Evolutionary conservation across 2,329 filamentous ascomycete genomes (phyloP), one percentile per base, ranked within the genome.

Genomic region (Colletotrichum spaethianum): DNA sequence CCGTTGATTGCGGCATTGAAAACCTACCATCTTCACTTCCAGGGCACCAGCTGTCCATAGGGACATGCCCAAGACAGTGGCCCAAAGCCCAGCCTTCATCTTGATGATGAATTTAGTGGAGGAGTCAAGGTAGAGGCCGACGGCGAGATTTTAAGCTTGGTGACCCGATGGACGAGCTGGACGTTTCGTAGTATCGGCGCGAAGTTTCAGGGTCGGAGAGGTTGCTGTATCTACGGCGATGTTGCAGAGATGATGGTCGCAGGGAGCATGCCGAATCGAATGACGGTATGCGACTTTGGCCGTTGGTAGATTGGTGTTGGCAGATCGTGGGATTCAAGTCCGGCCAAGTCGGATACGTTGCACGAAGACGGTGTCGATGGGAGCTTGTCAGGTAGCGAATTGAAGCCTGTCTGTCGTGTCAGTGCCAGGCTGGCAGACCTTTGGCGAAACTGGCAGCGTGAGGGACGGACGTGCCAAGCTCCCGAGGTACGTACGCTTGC

Each of bases 1-100:
- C 65, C 66, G 61, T 36, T 62, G 48, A 46, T n/a, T 50, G 42
- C 66, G 46, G 64, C 57, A 60, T 18, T 38, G 36, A 12, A 18
- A 55, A 38, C 85, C 57, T 82, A 92, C 90, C 80, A 92, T 83
- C 76, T 82, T 81, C 74, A 91, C 84, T 79, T 92, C 90, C 77
- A 91, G 81, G 33, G 89, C 90, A 72, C 82, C 81, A 74, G 83
- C 86, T 69, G 87, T 85, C 85, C 86, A 85, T 64, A 86, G 75
- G 78, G 87, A 89, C 84, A 89, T 78, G 77, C 85, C 87, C 83
- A 92, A 79, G 73, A 86, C 78, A 75, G 89, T 79, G 67, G 85
- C 80, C 77, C 85, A 86, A 75, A 85, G 76, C 82, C 87, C 87
- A 76, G 84, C 83, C 84, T 86, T 89, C 90, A 92, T 92, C 63